A percentile compares a stretch with the other conserved stretches of the same genome.
Conservation (phyloP, 345 rosid genomes). For the Microthlaspi erraticum region DNA sequence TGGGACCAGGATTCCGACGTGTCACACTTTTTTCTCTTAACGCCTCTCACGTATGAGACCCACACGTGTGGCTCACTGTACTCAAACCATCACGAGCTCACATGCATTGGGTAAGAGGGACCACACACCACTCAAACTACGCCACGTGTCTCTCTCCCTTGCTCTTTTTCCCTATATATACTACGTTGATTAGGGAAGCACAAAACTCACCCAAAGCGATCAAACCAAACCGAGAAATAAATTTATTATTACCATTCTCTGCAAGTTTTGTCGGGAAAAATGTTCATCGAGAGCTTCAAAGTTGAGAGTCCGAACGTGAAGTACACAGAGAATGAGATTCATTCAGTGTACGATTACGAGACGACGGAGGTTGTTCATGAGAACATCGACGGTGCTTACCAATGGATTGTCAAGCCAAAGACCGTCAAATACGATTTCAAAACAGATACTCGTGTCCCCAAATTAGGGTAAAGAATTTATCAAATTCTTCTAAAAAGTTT, state of each 20-base stretch:
- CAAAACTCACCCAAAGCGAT: constrained; percentile 15
- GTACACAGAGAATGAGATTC: constrained; percentile 80
- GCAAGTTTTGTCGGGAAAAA: constrained; percentile 16
- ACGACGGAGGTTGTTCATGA: constrained; percentile 95
- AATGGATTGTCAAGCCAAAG: constrained; percentile 92
- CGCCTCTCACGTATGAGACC: constrained; percentile 30
- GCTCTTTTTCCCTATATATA: constrained; percentile 16
- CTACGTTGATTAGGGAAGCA: background rate
- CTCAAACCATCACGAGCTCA: constrained; percentile 9
- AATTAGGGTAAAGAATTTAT: constrained; percentile 59
- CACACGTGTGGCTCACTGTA: constrained; percentile 39
- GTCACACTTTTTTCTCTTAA: constrained; percentile 1
- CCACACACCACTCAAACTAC: background rate
- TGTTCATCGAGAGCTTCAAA: constrained; percentile 88
- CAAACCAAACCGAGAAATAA: constrained; percentile 25
- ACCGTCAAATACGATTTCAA: constrained; percentile 88
- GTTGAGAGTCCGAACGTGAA: constrained; percentile 88
- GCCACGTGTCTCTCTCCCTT: constrained; percentile 22
- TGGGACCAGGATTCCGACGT: constrained; percentile 36
- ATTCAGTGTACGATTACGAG: constrained; percentile 80
- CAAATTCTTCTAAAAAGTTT: background rate
- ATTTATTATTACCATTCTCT: background rate
- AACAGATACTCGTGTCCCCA: constrained; percentile 80
- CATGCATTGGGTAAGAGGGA: constrained; percentile 26
- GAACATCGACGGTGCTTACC: constrained; percentile 74